Conservation (phyloP, 176 grass and related monocot species). For the Triticum monococcum region DNA sequence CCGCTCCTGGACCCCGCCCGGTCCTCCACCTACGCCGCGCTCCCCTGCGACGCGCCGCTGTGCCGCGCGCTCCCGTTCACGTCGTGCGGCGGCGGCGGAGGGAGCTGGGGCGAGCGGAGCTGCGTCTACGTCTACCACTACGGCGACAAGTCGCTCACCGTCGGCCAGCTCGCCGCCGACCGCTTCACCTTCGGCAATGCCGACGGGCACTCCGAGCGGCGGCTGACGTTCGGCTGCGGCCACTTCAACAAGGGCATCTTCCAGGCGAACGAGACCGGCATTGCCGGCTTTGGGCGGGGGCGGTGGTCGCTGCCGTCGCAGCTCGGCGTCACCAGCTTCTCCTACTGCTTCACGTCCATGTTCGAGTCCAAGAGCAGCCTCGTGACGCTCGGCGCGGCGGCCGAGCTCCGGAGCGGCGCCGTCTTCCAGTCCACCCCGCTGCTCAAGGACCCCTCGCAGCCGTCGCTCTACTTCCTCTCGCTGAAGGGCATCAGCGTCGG, state of each 20-base stretch:
- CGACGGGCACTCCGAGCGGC: neutral
- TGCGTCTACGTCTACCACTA: slow-evolving; percentile 66
- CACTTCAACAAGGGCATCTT: slow-evolving; percentile 63
- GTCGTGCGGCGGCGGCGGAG: slow-evolving; percentile 32
- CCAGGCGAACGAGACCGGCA: slow-evolving; percentile 71
- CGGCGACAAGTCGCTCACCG: slow-evolving; percentile 54
- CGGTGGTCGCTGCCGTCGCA: slow-evolving; percentile 59
- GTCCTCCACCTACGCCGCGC: slow-evolving; percentile 55
- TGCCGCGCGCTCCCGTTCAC: slow-evolving; percentile 43
- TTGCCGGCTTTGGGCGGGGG: slow-evolving; percentile 61
- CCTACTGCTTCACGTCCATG: slow-evolving; percentile 83
- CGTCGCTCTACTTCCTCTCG: slow-evolving; percentile 67
- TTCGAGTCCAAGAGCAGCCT: slow-evolving; percentile 58
- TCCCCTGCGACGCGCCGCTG: slow-evolving; percentile 45
- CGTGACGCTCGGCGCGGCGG: slow-evolving; percentile 63
- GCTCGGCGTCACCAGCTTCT: slow-evolving; percentile 55
- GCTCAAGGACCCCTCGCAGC: slow-evolving; percentile 35
- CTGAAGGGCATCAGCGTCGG: slow-evolving; percentile 63
- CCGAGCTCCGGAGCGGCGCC: slow-evolving; percentile 16
- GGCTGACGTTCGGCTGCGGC: slow-evolving; percentile 71
- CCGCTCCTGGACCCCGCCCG: slow-evolving; percentile 47
- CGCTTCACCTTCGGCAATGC: slow-evolving; percentile 44
- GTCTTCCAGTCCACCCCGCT: slow-evolving; percentile 44
- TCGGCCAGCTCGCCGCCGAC: slow-evolving; percentile 56
- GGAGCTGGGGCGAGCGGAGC: slow-evolving; percentile 7